Percentiles rank a stretch among this genome's conserved stretches.
Conservation (phyloP, 2,329 filamentous ascomycete species). For the Monilinia fructigena region DNA sequence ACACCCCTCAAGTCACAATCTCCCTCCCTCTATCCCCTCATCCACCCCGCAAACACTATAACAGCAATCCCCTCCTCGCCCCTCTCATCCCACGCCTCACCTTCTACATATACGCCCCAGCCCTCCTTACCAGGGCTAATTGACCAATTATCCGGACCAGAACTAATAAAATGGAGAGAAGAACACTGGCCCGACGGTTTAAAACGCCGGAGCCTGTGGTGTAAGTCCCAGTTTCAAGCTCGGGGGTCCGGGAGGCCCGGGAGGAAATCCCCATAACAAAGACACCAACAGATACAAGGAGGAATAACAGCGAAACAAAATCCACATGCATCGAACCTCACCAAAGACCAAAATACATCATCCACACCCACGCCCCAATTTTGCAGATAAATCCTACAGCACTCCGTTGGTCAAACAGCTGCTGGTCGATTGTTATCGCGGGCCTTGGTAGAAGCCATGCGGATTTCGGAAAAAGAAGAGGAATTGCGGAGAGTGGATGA, state of each 20-base stretch:
- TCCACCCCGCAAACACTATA: neutral
- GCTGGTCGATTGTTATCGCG: conserved; percentile 9
- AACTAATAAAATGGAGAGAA: neutral
- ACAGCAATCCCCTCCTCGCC: neutral
- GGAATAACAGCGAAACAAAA: fast-evolving
- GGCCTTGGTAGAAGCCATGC: neutral
- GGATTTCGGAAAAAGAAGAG: neutral
- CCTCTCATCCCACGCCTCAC: neutral
- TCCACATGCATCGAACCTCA: too few relatives aligned
- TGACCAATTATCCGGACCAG: neutral
- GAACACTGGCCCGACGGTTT: neutral
- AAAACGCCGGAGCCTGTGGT: neutral
- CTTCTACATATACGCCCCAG: neutral
- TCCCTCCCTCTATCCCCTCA: neutral
- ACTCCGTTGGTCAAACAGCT: conserved; percentile 10
- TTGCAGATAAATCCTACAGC: conserved; percentile 5
- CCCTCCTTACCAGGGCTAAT: neutral
- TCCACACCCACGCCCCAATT: conserved; percentile 8
- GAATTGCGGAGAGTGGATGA: fast-evolving
- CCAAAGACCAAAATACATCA: conserved; percentile 5
- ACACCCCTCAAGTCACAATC: neutral
- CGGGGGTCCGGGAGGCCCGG: neutral
- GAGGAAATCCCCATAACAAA: neutral
- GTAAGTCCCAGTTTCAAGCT: neutral
- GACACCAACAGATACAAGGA: neutral